Evolutionary conservation across 805 yeast genomes (phyloP).

Genomic region (Lachancea mirantina): DNA sequence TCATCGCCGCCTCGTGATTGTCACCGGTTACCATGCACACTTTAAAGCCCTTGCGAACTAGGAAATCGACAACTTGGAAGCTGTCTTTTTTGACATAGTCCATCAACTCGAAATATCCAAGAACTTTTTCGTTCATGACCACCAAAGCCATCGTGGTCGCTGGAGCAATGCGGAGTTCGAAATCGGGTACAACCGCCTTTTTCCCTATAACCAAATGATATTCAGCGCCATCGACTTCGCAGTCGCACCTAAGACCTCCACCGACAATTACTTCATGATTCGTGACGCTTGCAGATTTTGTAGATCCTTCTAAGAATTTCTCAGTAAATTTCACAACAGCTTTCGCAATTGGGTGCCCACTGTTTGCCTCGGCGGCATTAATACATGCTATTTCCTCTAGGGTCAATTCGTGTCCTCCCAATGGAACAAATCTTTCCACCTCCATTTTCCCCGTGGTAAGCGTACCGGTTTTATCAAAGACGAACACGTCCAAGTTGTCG

Average conservation of each 20-base stretch:
- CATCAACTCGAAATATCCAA: conserved; percentile 59
- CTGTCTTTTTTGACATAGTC: conserved; percentile 70
- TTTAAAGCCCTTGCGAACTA: conserved; percentile 45
- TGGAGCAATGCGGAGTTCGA: conserved; percentile 6
- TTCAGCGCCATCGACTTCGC: conserved; percentile 16
- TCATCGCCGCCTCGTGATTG: conserved; percentile 49
- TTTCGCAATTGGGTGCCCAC: conserved; percentile 85
- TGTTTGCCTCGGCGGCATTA: conserved; percentile 47
- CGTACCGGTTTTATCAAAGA: conserved; percentile 96
- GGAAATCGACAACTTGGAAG: conserved; percentile 46
- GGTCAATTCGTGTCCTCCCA: conserved; percentile 11
- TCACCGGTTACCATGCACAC: conserved; percentile 94
- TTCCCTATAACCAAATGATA: conserved; percentile 50
- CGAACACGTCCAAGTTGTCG: conserved; percentile 51
- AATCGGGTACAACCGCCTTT: conserved; percentile 31
- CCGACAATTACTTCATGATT: conserved; percentile 33
- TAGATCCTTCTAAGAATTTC: conserved; percentile 2
- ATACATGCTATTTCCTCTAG: conserved; percentile 15
- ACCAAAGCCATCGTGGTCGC: conserved; percentile 35
- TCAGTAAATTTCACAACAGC: conserved; percentile 47
- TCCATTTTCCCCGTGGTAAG: conserved; percentile 79
- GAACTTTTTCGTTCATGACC: conserved; percentile 46
- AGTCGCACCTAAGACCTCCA: conserved; percentile 30
- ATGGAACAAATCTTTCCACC: conserved; percentile 33
- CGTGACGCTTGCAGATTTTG: conserved; percentile 7